phyloP scores from a whole-genome alignment of 441 rosid genomes.

The Flueggea neowawraea region DNA sequence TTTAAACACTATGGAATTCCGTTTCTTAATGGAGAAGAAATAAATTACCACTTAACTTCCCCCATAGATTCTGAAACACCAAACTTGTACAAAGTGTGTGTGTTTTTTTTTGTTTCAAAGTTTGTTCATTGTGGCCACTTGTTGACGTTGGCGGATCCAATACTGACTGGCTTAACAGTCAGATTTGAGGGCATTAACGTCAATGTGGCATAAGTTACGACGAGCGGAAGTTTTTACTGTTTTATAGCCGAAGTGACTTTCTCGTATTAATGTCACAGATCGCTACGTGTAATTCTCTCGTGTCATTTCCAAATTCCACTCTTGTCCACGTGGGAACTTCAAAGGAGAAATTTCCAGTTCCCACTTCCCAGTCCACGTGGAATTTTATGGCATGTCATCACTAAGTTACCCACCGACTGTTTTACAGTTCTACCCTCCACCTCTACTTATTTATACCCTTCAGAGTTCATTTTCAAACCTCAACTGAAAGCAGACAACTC shows the following conservation, averaged over 20 bases:
- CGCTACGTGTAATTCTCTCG: too few species aligned
- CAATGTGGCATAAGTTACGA: background rate
- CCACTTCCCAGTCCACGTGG: too few species aligned
- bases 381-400: too few species aligned
- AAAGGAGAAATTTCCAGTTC: too few species aligned
- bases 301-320: too few species aligned
- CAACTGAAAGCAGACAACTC: background rate
- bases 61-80: too few species aligned
- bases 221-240: background rate
- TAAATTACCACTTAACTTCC: constrained; percentile 1
- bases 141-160: background rate
- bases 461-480: background rate
- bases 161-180: background rate
- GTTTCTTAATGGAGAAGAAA: constrained; percentile 55
- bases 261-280: background rate
- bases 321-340: too few species aligned
- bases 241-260: background rate
- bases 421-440: constrained; percentile 20
- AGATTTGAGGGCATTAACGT: background rate
- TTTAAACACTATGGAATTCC: background rate
- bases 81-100: too few species aligned
- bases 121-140: background rate
- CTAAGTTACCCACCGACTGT: too few species aligned
- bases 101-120: background rate
- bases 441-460: constrained; percentile 13